These are phyloP conservation scores for Spinacia oleracea DNA, from an alignment of 179 eudicot species.

Conservation along the genomic window DNA sequence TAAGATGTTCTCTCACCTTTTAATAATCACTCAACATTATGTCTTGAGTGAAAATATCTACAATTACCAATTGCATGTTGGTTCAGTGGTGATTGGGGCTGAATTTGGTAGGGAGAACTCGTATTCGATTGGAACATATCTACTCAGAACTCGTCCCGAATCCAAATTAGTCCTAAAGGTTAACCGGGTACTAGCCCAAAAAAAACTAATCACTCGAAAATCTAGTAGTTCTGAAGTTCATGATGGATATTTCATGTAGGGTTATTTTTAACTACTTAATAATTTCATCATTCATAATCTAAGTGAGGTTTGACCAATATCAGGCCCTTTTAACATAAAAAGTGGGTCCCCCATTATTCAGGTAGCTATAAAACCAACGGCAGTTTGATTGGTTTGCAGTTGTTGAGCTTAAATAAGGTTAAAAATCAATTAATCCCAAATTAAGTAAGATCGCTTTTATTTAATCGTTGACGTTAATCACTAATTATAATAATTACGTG, in stretches of 20 bases:
- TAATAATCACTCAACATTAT: no score
- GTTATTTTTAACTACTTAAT: not conserved
- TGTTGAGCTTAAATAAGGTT: not conserved
- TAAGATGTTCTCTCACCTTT: no score
- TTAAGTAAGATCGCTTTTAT: not conserved
- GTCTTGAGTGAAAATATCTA: no score
- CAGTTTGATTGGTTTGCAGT: constrained; percentile 21
- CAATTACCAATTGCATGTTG: no score
- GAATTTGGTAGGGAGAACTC: no score
- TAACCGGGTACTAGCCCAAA: no score
- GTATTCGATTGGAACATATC: no score
- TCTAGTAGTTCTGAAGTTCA: constrained; percentile 26
- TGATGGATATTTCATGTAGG: constrained; percentile 4
- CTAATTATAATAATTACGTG: not conserved
- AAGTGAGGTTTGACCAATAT: constrained; percentile 30
- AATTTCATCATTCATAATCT: constrained; percentile 16
- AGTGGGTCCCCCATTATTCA: constrained; percentile 29
- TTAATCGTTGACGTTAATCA: not conserved
- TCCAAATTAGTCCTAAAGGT: no score
- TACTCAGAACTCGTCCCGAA: no score
- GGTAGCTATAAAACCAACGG: constrained; percentile 42
- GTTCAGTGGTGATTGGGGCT: no score
- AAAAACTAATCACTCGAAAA: constrained; percentile 16
- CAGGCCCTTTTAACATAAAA: not conserved
- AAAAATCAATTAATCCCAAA: not conserved